Evolutionary conservation across 2,329 filamentous ascomycete species (phyloP).

Genomic region (Aspergillus flavus): DNA sequence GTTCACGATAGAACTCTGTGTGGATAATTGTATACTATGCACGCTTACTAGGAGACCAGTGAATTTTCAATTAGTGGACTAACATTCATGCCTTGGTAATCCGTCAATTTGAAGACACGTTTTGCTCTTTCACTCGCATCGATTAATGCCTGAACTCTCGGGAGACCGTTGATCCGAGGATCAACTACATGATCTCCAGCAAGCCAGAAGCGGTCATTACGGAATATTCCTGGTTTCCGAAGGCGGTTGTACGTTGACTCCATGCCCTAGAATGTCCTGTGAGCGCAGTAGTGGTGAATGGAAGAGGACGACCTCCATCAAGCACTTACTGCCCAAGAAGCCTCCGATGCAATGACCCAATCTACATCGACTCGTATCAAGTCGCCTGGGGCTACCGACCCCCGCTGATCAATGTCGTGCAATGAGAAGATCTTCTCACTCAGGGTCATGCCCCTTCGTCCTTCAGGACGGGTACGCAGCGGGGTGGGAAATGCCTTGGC

Average conservation of each 20-base stretch:
- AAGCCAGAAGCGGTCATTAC: slow-evolving; percentile 56
- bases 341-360: slow-evolving; percentile 51
- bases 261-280: slow-evolving; percentile 37
- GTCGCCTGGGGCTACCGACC: slow-evolving; percentile 40
- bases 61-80: background rate
- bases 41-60: background rate
- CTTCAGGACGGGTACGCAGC: slow-evolving; percentile 16
- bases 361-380: slow-evolving; percentile 48
- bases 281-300: background rate
- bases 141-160: slow-evolving; percentile 42
- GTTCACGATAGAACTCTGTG: slow-evolving; percentile 50
- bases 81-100: slow-evolving; percentile 45
- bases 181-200: slow-evolving; percentile 54
- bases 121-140: slow-evolving; percentile 40
- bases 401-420: slow-evolving; percentile 31
- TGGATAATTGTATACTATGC: slow-evolving; percentile 48
- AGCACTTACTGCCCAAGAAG: slow-evolving; percentile 39
- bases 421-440: slow-evolving; percentile 47
- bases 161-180: slow-evolving; percentile 43
- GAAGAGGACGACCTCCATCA: background rate
- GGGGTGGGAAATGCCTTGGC: slow-evolving; percentile 10
- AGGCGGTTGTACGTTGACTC: slow-evolving; percentile 44
- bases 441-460: slow-evolving; percentile 19
- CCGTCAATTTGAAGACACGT: slow-evolving; percentile 48
- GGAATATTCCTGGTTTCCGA: slow-evolving; percentile 48